phyloP scores from a whole-genome alignment of 192 early-diverging fungal genomes.

The Coemansia sp. region DNA sequence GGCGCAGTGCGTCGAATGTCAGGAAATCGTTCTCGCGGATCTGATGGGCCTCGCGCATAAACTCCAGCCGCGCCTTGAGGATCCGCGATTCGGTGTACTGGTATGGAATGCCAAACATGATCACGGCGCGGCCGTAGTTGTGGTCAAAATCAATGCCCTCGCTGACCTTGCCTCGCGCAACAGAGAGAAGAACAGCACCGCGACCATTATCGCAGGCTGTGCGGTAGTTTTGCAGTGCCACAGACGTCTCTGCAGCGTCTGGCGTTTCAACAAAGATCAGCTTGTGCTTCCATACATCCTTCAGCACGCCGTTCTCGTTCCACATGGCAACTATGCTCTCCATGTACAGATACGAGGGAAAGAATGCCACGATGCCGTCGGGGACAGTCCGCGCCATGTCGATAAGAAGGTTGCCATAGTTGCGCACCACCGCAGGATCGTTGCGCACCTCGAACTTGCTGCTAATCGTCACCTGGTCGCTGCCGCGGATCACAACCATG shows the following conservation, averaged over 20 bases:
- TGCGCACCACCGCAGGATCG: constrained; percentile 97
- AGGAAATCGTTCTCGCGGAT: constrained; percentile 99
- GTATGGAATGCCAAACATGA: constrained; percentile 99
- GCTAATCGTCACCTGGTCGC: constrained; percentile 97
- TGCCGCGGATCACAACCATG: constrained; percentile 94
- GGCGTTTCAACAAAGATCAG: constrained; percentile 99
- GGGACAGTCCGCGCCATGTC: constrained; percentile 94
- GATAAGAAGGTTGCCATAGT: constrained; percentile 96
- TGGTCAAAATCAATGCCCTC: constrained; percentile 99
- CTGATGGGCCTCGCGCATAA: constrained; percentile 87
- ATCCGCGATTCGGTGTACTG: constrained; percentile 98
- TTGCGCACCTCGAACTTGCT: constrained; percentile 98
- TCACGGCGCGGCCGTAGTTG: constrained; percentile 97
- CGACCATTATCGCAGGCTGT: constrained; percentile 96
- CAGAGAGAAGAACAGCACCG: constrained; percentile 94
- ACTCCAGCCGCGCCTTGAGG: constrained; percentile 94
- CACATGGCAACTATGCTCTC: constrained; percentile 98
- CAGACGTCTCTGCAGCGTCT: constrained; percentile 93
- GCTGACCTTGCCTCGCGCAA: constrained; percentile 98
- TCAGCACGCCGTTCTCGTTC: constrained; percentile 96
- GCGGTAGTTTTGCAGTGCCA: constrained; percentile 95
- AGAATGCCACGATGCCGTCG: constrained; percentile 97
- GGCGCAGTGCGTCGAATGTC: constrained; percentile 98
- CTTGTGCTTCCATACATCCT: constrained; percentile 94
- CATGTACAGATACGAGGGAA: constrained; percentile 99